Evolutionary conservation across 192 early-diverging fungal species (phyloP), one percentile per base, ranked within the genome.

Genomic region (Geranomyces variabilis): DNA sequence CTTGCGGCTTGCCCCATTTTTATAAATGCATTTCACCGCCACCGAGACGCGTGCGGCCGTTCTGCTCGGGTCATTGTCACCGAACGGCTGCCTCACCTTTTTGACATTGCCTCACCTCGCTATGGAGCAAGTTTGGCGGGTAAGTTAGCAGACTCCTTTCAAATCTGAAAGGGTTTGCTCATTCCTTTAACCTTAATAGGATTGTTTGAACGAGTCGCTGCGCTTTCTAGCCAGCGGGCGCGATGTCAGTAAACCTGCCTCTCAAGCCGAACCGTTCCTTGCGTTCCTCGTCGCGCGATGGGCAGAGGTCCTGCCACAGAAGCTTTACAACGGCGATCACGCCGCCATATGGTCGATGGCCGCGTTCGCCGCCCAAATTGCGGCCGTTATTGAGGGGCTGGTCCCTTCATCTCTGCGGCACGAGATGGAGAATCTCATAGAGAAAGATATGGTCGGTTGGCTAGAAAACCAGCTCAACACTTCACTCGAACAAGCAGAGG

Each of bases 381-480:
- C 51, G 19, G 51, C 51, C n/a, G n/a, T 17, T 53, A 3, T 53
- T 53, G 51, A 17, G 7, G 24, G 12, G 12, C 46, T 47, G 10
- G 46, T 47, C 12, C 46, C 51, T n/a, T 26, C 51, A 24, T 3
- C 51, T 15, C 51, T 53, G 51, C 24, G 51, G n/a, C n/a, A 3
- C 24, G 51, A n/a, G 3, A 9, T 53, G 19, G 51, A 53, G 51
- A 26, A 53, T n/a, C 19, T 24, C 7, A 26, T 53, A 6, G 51
- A 53, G 15, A 26, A n/a, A 8, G 51, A 53, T 4, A n/a, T 53
- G 51, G 15, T 26, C 7, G 51, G 6, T 7, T 53, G 51, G 51
- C 4, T 53, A 7, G 51, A 53, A 53, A 53, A n/a, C 6, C 51
- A 53, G 51, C 51, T 53, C 51, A 53, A 53, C 17, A 53, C 51